Evolutionary conservation across 2,329 filamentous ascomycete species (phyloP), one percentile per base, ranked within the genome.

Genomic region (Alternaria arbusti): DNA sequence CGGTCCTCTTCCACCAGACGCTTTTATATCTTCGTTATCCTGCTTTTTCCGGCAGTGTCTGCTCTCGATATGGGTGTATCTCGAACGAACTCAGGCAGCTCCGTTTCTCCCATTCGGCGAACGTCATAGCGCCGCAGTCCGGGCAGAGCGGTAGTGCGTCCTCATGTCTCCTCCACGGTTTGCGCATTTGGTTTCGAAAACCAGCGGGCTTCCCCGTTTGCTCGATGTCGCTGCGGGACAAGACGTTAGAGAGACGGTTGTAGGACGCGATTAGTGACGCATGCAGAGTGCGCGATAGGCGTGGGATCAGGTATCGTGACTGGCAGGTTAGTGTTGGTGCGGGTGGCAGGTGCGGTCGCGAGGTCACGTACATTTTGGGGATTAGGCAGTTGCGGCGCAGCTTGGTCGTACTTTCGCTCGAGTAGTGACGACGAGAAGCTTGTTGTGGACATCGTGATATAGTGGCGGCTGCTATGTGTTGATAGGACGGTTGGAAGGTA

Each of bases 391-490:
- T 36, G 32, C 32, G 32, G 3, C 0, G 0, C 15, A 36, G 32
- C 6, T 36, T 1, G 7, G 30, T 36, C 6, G 32, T 4, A 36
- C 13, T 36, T 36, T 36, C 2, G 13, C 5, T 36, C 30, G 30
- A 4, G 8, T 1, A 5, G 30, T 32, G 30, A n/a, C 15, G 32
- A 5, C 8, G 8, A n/a, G 4, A 10, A 9, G 8, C 15, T n/a
- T 36, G 32, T n/a, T 4, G 8, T 36, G 0, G 32, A n/a, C 32
- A 36, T 36, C 0, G 6, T 32, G 7, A 4, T 32, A 32, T 32
- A 1, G 30, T 0, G 30, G 30, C 0, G 12, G 3, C 1, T 0
- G 5, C 8, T 15, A 3, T 32, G 3, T 0, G 13, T 4, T 15
- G 30, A 32, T 32, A 4, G 8, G 13, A 3, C 6, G 13, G 30